Conservation (phyloP, 495 filamentous ascomycete genomes). For the Stereocaulon alpinum region DNA sequence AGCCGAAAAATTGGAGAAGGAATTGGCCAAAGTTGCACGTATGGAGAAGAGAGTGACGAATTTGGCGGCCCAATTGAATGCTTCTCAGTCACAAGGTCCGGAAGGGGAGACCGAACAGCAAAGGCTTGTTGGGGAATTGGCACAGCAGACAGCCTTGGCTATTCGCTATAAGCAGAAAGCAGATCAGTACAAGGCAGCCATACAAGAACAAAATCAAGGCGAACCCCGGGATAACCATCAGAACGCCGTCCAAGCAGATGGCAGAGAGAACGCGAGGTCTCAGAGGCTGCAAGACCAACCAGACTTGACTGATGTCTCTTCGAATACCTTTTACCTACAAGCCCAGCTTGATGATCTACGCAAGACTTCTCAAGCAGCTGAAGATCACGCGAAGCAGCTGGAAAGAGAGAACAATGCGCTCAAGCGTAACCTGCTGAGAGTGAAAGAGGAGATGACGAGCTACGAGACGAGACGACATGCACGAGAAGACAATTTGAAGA, state of each 20-base stretch:
- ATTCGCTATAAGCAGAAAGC: slow-evolving; percentile 58
- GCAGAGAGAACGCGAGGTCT: not conserved
- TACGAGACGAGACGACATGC: slow-evolving; percentile 44
- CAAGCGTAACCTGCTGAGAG: slow-evolving; percentile 41
- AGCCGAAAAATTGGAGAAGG: slow-evolving; percentile 58
- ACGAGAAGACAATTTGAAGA: slow-evolving; percentile 40
- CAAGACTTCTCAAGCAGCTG: slow-evolving; percentile 51
- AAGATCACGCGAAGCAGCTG: slow-evolving; percentile 51
- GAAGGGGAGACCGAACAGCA: slow-evolving; percentile 36
- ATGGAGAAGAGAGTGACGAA: slow-evolving; percentile 50
- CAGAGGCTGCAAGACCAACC: not conserved
- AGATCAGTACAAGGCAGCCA: slow-evolving; percentile 42
- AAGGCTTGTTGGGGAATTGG: slow-evolving; percentile 46
- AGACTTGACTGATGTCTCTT: not conserved
- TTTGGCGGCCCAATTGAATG: slow-evolving; percentile 45
- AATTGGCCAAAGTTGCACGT: slow-evolving; percentile 42
- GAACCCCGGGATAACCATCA: slow-evolving; percentile 34
- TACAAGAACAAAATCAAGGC: slow-evolving; percentile 37
- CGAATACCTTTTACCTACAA: not conserved
- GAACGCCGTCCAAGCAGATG: slow-evolving; percentile 24
- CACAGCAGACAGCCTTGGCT: slow-evolving; percentile 57
- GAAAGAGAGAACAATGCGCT: slow-evolving; percentile 45
- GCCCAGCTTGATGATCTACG: slow-evolving; percentile 38
- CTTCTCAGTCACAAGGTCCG: slow-evolving; percentile 10
- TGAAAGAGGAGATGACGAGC: slow-evolving; percentile 44